Evolutionary conservation across 352 stramenopile genomes (phyloP).

Genomic region (Pythium brachiatum): DNA sequence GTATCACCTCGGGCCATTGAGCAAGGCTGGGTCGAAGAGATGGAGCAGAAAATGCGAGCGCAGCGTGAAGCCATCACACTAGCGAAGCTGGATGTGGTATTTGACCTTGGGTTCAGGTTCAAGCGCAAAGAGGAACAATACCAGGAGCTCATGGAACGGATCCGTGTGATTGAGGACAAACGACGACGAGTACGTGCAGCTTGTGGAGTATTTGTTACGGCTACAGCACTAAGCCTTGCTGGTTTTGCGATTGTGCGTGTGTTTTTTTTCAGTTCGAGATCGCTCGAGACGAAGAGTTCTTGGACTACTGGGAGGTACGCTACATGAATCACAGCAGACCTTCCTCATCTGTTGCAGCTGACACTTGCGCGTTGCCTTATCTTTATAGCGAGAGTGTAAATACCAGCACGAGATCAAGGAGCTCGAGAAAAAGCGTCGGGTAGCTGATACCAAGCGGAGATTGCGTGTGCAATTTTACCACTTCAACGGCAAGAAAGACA

Average conservation of each 20-base stretch:
- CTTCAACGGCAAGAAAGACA: conserved; percentile 58
- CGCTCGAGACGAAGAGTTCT: conserved; percentile 74
- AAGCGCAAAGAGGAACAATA: conserved; percentile 54
- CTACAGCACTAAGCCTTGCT: no score
- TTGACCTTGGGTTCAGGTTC: conserved; percentile 52
- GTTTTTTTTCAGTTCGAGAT: conserved; percentile 51
- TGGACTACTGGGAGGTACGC: conserved; percentile 77
- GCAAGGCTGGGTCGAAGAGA: conserved; percentile 80
- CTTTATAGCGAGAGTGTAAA: conserved; percentile 52
- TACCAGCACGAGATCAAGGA: conserved; percentile 37
- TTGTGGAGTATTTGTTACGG: not conserved
- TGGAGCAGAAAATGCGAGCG: conserved; percentile 68
- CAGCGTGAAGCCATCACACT: conserved; percentile 60
- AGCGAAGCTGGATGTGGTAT: conserved; percentile 57
- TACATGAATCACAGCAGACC: no score
- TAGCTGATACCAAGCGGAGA: conserved; percentile 49
- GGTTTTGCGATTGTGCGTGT: not conserved
- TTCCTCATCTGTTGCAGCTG: not conserved
- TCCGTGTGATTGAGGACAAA: conserved; percentile 44
- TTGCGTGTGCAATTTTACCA: conserved; percentile 53
- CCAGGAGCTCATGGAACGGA: conserved; percentile 30
- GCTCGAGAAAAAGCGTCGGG: conserved; percentile 31
- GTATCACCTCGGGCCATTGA: conserved; percentile 76
- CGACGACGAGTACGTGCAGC: conserved; percentile 36
- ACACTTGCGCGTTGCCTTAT: not conserved